phyloP scores from a whole-genome alignment of 2,329 filamentous ascomycete species.

The Myrmaecium sp. region DNA sequence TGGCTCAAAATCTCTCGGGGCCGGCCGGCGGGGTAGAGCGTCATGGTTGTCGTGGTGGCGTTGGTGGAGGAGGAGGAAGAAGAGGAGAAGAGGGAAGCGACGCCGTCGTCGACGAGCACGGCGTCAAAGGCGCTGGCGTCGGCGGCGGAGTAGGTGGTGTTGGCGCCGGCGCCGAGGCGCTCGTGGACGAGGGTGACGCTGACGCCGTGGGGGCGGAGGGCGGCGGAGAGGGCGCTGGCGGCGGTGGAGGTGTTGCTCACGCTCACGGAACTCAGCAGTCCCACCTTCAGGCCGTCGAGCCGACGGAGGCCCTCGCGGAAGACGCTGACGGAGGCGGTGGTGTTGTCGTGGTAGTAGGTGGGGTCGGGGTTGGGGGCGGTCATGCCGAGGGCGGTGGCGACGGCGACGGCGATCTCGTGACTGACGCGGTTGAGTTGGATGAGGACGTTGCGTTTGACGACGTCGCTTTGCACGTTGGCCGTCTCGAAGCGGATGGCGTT shows the following conservation, averaged over 20 bases:
- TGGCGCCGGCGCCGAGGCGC: constrained; percentile 34
- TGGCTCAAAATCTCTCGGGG: constrained; percentile 47
- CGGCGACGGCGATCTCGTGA: constrained; percentile 49
- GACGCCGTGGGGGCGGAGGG: constrained; percentile 35
- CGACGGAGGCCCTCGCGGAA: constrained; percentile 41
- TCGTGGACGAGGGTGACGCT: constrained; percentile 45
- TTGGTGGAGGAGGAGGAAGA: constrained; percentile 31
- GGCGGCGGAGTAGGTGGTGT: constrained; percentile 47
- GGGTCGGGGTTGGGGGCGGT: constrained; percentile 40
- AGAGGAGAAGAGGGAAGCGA: constrained; percentile 36
- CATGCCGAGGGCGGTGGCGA: constrained; percentile 44
- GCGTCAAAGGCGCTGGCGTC: constrained; percentile 47
- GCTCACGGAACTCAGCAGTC: constrained; percentile 37
- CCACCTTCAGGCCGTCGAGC: constrained; percentile 47
- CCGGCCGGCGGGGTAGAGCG: constrained; percentile 46
- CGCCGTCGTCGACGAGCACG: constrained; percentile 41
- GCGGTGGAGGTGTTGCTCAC: constrained; percentile 31
- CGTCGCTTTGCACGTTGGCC: constrained; percentile 37
- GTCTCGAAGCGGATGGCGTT: constrained; percentile 59
- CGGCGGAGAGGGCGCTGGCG: constrained; percentile 35
- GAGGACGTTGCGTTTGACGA: constrained; percentile 49
- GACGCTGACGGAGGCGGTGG: constrained; percentile 42
- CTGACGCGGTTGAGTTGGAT: constrained; percentile 51
- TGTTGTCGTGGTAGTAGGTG: constrained; percentile 54
- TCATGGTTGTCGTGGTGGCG: constrained; percentile 17